Conservation (phyloP, 306 rosid species). For the Spatholobus suberectus region DNA sequence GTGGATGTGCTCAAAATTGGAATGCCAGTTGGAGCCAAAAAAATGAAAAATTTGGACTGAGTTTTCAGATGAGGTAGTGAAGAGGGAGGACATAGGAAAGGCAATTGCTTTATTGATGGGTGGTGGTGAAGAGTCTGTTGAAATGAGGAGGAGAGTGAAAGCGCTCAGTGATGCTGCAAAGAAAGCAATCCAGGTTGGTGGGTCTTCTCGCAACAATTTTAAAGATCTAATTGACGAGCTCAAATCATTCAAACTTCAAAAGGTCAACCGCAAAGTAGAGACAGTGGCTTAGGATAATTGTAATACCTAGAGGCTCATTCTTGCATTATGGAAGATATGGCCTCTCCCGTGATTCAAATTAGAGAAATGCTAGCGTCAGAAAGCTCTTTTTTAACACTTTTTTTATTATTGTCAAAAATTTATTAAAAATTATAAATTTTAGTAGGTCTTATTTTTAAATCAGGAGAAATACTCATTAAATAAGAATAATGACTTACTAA, state of each 20-base stretch:
- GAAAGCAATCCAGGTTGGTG: neutral
- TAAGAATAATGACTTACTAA: too few species aligned
- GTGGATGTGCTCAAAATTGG: neutral
- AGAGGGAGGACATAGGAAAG: neutral
- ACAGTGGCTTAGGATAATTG: neutral
- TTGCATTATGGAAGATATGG: too few species aligned
- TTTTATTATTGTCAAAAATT: too few species aligned
- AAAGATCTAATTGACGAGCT: neutral
- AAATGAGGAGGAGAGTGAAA: neutral
- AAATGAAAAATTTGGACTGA: neutral
- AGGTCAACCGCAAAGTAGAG: neutral
- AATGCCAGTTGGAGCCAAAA: neutral
- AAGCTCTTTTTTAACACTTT: too few species aligned
- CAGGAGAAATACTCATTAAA: too few species aligned
- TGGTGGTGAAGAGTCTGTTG: neutral
- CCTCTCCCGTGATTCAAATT: too few species aligned
- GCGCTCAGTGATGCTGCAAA: neutral
- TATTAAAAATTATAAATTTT: too few species aligned
- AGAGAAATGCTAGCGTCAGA: too few species aligned
- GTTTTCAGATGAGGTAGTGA: neutral
- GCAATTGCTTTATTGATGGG: neutral
- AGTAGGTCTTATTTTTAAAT: too few species aligned
- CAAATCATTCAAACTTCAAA: neutral
- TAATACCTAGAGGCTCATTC: too few species aligned
- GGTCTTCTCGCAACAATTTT: neutral